phyloP scores from a whole-genome alignment of 371 early-diverging fungal genomes.

The Mucor plumbeus region DNA sequence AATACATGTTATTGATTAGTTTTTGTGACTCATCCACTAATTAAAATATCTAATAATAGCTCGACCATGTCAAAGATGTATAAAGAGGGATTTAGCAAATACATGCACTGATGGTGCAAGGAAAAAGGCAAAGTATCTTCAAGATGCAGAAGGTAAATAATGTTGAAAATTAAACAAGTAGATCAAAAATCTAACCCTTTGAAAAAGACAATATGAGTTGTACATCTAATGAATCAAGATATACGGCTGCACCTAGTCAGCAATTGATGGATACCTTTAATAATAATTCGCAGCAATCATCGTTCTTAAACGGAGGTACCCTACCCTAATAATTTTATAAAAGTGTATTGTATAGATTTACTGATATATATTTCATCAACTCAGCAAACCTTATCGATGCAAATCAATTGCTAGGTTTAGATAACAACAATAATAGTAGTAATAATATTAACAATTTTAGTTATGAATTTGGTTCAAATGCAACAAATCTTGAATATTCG shows the following conservation, averaged over 20 bases:
- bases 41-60: constrained; percentile 33
- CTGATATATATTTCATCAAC: constrained; percentile 3
- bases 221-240: constrained; percentile 13
- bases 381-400: constrained; percentile 21
- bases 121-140: constrained; percentile 86
- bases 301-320: constrained; percentile 20
- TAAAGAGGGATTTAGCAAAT: constrained; percentile 70
- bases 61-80: constrained; percentile 83
- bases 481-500: constrained; percentile 85
- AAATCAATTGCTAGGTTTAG: constrained; percentile 10
- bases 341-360: neutral
- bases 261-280: constrained; percentile 11
- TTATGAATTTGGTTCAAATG: constrained; percentile 82
- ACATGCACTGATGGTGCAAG: constrained; percentile 81
- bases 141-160: constrained; percentile 47
- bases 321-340: constrained; percentile 6
- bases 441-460: constrained; percentile 18
- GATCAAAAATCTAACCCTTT: neutral
- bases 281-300: neutral
- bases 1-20: no score
- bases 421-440: neutral
- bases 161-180: no score
- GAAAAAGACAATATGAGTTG: constrained; percentile 10
- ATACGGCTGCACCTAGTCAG: constrained; percentile 5
- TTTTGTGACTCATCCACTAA: constrained; percentile 9